Percentiles rank a stretch among this genome's conserved stretches.
These are phyloP conservation scores for Lyophyllum decastes DNA, from an alignment of 768 basidiomycete genomes.

Conservation along the genomic window DNA sequence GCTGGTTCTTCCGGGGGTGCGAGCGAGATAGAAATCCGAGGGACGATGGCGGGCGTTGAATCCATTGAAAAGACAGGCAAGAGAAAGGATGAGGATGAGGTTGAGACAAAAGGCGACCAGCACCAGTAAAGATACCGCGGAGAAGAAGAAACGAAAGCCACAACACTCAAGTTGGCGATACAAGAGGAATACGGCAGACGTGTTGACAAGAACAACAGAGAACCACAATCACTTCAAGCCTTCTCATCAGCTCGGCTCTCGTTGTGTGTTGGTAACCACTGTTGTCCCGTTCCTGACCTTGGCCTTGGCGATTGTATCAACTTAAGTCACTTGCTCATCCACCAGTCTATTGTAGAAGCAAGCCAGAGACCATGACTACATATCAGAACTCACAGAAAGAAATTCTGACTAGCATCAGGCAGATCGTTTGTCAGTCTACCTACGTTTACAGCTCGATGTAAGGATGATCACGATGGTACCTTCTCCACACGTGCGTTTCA, in stretches of 20 bases:
- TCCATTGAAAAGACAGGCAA: slow-evolving; percentile 36
- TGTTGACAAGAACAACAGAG: not conserved
- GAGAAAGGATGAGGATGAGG: slow-evolving; percentile 20
- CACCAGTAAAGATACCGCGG: slow-evolving; percentile 35
- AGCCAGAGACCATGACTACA: not conserved
- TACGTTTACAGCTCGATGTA: not conserved
- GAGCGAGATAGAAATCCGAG: slow-evolving; percentile 70
- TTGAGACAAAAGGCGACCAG: slow-evolving; percentile 48
- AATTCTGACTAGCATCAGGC: slow-evolving; percentile 1
- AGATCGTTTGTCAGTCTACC: not conserved
- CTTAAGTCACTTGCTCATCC: not conserved
- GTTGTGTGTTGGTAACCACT: slow-evolving; percentile 11
- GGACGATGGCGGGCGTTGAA: slow-evolving; percentile 46
- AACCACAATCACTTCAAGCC: not conserved
- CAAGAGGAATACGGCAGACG: not conserved
- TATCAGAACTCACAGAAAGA: slow-evolving; percentile 1
- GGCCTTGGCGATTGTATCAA: not conserved
- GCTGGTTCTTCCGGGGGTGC: slow-evolving; percentile 56
- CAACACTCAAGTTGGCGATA: slow-evolving; percentile 10
- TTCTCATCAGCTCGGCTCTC: slow-evolving; percentile 10
- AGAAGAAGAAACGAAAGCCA: slow-evolving; percentile 11
- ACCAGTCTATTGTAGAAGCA: not conserved
- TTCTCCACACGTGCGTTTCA: slow-evolving; percentile 7
- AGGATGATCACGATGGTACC: not conserved
- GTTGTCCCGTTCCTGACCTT: not conserved